A percentile compares a stretch with the other conserved stretches of the same genome.
phyloP scores from a whole-genome alignment of 2,329 filamentous ascomycete species.

The Aureobasidium sp. region DNA sequence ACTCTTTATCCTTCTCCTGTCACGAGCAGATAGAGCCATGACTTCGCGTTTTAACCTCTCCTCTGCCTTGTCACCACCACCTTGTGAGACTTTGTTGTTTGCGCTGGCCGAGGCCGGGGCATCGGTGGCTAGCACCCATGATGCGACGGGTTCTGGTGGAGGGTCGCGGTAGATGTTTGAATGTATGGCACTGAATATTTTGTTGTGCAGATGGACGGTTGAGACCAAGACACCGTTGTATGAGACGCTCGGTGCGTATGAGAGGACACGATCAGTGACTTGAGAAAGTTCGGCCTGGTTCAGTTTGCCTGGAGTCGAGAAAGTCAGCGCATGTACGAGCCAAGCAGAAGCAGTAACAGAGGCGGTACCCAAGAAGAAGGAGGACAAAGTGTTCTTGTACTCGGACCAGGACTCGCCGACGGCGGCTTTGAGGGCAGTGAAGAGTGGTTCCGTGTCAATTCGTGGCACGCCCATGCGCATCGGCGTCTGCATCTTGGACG shows the following conservation, averaged over 20 bases:
- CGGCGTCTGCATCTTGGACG: conserved; percentile 19
- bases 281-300: conserved; percentile 56
- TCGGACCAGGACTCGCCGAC: conserved; percentile 54
- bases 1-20: conserved; percentile 46
- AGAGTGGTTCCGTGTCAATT: conserved; percentile 57
- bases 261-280: conserved; percentile 50
- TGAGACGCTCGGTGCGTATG: conserved; percentile 41
- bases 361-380: conserved; percentile 50
- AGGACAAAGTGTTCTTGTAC: conserved; percentile 53
- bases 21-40: conserved; percentile 55
- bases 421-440: conserved; percentile 53
- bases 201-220: conserved; percentile 51
- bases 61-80: conserved; percentile 54
- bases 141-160: conserved; percentile 53
- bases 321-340: not conserved
- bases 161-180: conserved; percentile 54
- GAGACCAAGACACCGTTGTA: conserved; percentile 30
- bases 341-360: not conserved
- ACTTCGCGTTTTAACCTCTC: conserved; percentile 58
- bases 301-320: conserved; percentile 41
- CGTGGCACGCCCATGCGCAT: conserved; percentile 45
- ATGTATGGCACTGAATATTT: conserved; percentile 52
- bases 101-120: conserved; percentile 62
- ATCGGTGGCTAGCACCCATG: conserved; percentile 62
- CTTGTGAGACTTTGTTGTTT: conserved; percentile 18